Evolutionary conservation across 1,139 yeast genomes (phyloP).

Genomic region (Suhomyces panamericanus): DNA sequence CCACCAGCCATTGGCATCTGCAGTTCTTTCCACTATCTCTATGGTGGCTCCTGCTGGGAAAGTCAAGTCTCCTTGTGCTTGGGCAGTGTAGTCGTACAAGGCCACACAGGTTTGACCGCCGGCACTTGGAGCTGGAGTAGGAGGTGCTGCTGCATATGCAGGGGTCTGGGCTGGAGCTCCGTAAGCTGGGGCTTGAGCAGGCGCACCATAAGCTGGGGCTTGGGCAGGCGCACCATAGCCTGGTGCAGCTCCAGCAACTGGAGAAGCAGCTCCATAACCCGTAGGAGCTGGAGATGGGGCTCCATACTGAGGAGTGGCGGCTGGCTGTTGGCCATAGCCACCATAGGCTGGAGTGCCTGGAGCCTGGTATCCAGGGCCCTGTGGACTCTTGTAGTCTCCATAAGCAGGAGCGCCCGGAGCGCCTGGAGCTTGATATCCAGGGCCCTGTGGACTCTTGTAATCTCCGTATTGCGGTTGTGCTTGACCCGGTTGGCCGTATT

Average conservation of each 20-base stretch:
- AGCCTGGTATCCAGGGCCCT: conserved; percentile 13
- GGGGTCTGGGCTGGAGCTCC: conserved; percentile 8
- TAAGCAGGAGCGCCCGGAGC: no score
- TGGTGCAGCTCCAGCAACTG: conserved; percentile 22
- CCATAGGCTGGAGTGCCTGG: conserved; percentile 4
- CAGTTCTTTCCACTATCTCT: conserved; percentile 76
- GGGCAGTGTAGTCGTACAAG: conserved; percentile 74
- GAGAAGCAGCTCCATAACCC: conserved; percentile 18
- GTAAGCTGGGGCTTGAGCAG: conserved; percentile 14
- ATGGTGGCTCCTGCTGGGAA: conserved; percentile 88
- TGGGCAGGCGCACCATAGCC: conserved; percentile 10
- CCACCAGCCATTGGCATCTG: conserved; percentile 97
- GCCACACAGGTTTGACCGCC: conserved; percentile 68
- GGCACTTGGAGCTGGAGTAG: conserved; percentile 36
- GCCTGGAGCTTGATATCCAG: conserved; percentile 10
- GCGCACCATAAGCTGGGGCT: conserved; percentile 15
- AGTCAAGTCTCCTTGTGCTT: conserved; percentile 85
- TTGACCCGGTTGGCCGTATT: conserved; percentile 20
- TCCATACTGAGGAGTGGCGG: conserved; percentile 11
- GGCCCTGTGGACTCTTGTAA: conserved; percentile 19
- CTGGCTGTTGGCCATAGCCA: conserved; percentile 20
- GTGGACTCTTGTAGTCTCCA: conserved; percentile 18
- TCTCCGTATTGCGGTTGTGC: conserved; percentile 28
- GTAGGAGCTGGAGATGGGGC: conserved; percentile 5
- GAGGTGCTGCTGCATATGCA: conserved; percentile 20